phyloP scores from a whole-genome alignment of 2,329 filamentous ascomycete genomes.

The Chrysoporthe puriensis region DNA sequence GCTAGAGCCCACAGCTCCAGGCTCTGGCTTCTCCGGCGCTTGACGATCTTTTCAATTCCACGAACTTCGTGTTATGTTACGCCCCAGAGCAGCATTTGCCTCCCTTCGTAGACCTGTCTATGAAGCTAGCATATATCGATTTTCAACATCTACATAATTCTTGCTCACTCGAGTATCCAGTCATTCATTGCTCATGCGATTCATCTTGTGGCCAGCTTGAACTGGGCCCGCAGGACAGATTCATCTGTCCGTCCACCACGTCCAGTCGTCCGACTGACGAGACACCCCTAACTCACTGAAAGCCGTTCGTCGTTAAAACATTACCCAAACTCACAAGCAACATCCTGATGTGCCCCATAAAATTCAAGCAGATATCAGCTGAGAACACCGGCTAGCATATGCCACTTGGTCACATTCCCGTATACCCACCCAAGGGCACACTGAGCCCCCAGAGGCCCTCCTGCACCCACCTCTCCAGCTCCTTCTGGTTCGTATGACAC shows the following conservation, averaged over 20 bases:
- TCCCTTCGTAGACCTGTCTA: not conserved
- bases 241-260: not conserved
- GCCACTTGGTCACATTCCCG: not conserved
- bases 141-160: conserved; percentile 9
- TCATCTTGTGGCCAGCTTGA: not conserved
- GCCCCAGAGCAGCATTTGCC: not conserved
- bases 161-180: conserved; percentile 1
- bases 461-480: conserved; percentile 24
- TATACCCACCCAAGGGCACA: conserved; percentile 13
- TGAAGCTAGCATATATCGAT: not conserved
- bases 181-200: not conserved
- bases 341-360: not conserved
- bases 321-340: not conserved
- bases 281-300: not conserved
- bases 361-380: not conserved
- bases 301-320: not conserved
- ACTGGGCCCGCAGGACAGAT: not conserved
- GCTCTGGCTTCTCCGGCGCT: not conserved
- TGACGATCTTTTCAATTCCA: not conserved
- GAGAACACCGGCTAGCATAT: not conserved
- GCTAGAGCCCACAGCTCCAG: no score
- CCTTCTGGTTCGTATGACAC: conserved; percentile 20
- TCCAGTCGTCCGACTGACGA: not conserved
- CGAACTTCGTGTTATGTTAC: no score
- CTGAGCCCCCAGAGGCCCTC: conserved; percentile 5